Percentiles rank a stretch among this genome's conserved stretches.
These are phyloP conservation scores for Geotrichum europaeum DNA, from an alignment of 1,139 yeast species.

Conservation along the genomic window DNA sequence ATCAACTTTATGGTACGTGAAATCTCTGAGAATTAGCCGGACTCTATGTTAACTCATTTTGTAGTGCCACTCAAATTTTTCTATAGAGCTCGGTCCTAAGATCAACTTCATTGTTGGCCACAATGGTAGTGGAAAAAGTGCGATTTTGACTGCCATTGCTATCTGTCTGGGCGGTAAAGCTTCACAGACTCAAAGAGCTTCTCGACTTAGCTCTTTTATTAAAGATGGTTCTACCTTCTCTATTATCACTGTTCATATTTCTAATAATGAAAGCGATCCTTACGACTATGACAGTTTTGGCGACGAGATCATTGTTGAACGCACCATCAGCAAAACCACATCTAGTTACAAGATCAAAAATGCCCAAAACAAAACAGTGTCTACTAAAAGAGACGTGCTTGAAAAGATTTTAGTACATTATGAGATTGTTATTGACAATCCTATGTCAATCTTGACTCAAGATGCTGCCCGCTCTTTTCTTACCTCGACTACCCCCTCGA, in stretches of 20 bases:
- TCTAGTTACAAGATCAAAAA: conserved; percentile 51
- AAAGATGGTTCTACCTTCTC: conserved; percentile 71
- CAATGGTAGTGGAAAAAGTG: conserved; percentile 95
- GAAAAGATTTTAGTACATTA: conserved; percentile 64
- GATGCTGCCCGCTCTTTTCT: conserved; percentile 90
- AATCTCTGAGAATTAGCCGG: neutral
- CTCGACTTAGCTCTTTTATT: conserved; percentile 61
- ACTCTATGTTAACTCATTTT: neutral
- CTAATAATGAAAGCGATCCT: conserved; percentile 57
- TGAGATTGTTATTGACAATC: conserved; percentile 80
- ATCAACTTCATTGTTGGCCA: conserved; percentile 88
- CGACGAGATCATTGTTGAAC: conserved; percentile 57
- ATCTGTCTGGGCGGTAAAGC: conserved; percentile 95
- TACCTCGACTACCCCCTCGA: conserved; percentile 44
- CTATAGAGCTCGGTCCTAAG: conserved; percentile 70
- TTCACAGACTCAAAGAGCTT: conserved; percentile 80
- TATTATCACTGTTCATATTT: conserved; percentile 51
- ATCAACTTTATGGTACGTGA: conserved; percentile 5
- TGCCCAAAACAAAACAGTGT: conserved; percentile 46
- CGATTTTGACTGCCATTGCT: conserved; percentile 83
- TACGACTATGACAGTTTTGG: conserved; percentile 65
- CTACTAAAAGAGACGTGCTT: conserved; percentile 57
- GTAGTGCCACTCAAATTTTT: conserved; percentile 74
- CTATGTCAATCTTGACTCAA: conserved; percentile 88
- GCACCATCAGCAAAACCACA: conserved; percentile 41